Evolutionary conservation across 169 alveolate genomes (phyloP), one percentile per base, ranked within the genome.

Genomic region (Cardiosporidium cionae): DNA sequence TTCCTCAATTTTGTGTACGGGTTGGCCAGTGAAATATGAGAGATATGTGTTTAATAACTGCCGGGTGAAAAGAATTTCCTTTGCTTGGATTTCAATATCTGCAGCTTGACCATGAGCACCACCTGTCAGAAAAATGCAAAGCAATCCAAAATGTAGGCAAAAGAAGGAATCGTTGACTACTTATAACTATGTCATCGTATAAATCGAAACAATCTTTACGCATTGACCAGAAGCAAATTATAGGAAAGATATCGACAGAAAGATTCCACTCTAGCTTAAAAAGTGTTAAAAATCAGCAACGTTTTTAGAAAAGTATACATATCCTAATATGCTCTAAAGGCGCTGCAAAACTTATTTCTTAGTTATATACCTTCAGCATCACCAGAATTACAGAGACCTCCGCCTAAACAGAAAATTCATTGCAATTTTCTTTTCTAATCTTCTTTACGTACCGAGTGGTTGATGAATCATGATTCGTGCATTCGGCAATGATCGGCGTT

Each of bases 401-500:
- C n/a, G n/a, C n/a, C n/a, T n/a, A n/a, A n/a, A n/a, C n/a, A n/a
- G n/a, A n/a, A n/a, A n/a, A n/a, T n/a, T n/a, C n/a, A n/a, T n/a
- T n/a, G n/a, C n/a, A n/a, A n/a, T n/a, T n/a, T n/a, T n/a, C n/a
- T n/a, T n/a, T n/a, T n/a, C n/a, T n/a, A n/a, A n/a, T n/a, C n/a
- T n/a, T n/a, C n/a, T n/a, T n/a, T n/a, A n/a, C n/a, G 71, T 74
- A 28, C 82, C 78, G 44, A 89, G 79, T 2, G 94, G 94, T 78
- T 89, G 94, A 68, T 89, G 94, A 54, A 89, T 87, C 94, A 89
- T 89, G 67, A 89, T 88, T 37, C 92, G 80, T 25, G 94, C 84
- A 68, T 88, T 89, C 27, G 94, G 94, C 78, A 88, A 69, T 9
- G 93, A 85, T 32, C 74, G 78, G 27, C 94, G 84, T 84, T 79